Evolutionary conservation across 108 stramenopile species (phyloP), one percentile per base, ranked within the genome.

Genomic region (Nitzschia inconspicua): DNA sequence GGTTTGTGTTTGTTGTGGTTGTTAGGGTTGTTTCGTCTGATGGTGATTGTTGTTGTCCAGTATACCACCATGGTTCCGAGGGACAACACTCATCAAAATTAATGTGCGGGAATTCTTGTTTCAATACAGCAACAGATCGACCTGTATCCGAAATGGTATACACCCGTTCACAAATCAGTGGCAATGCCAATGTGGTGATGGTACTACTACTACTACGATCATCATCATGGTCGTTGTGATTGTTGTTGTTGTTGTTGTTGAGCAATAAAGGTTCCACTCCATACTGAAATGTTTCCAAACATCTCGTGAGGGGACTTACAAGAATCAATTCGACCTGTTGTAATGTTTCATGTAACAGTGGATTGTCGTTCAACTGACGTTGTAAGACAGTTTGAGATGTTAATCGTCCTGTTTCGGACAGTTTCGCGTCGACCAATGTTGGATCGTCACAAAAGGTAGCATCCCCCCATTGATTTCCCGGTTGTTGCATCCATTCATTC

Each of bases 141-240:
- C 65, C 65, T 5, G 48, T 62, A 63, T 77, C 76, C n/a, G 68
- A 60, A 11, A 46, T 47, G 4, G 68, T 70, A 57, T 60, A 76
- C 16, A 76, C 68, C 0, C 75, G 75, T 55, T 76, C 75, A n/a
- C 46, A 36, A 18, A 51, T 23, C 57, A 70, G 49, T 8, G 75
- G 69, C 22, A 50, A 11, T 0, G 52, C 63, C 20, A 76, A 6
- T 11, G 66, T 53, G 18, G 59, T n/a, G n/a, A 65, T 32, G 61
- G 61, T 1, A 34, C 1, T 8, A 19, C n/a, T n/a, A n/a, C n/a
- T n/a, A n/a, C n/a, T n/a, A n/a, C n/a, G n/a, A n/a, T n/a, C n/a
- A n/a, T n/a, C n/a, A n/a, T n/a, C n/a, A n/a, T n/a, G n/a, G n/a
- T n/a, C n/a, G n/a, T n/a, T n/a, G n/a, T n/a, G 14, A 35, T 18